Conservation (phyloP, 2,329 filamentous ascomycete species). For the Juglanconis oblonga region DNA sequence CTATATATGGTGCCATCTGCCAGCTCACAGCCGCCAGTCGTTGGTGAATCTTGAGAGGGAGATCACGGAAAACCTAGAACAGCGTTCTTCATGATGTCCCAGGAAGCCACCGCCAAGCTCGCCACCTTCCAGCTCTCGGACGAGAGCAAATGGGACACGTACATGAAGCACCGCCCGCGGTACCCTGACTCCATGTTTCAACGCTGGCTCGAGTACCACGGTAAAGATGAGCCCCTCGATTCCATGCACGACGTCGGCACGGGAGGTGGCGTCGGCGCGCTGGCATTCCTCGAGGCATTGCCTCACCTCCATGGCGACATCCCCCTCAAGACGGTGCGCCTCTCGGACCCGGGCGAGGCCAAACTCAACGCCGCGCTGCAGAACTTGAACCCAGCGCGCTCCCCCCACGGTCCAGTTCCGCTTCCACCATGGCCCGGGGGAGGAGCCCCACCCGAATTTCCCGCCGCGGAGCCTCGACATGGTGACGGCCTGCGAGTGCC, state of each 20-base stretch:
- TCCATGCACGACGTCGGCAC: not conserved
- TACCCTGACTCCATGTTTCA: constrained; percentile 6
- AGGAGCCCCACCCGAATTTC: not conserved
- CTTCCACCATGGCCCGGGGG: not conserved
- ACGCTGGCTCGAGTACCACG: constrained; percentile 3
- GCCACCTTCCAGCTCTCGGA: not conserved
- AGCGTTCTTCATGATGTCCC: not conserved
- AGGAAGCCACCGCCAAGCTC: not conserved
- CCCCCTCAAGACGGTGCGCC: not conserved
- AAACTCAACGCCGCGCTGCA: not conserved
- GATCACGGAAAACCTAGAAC: not conserved
- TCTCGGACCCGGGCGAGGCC: constrained; percentile 1
- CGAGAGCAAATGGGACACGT: not conserved
- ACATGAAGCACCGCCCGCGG: not conserved
- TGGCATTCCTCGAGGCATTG: not conserved
- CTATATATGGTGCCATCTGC: too few relatives aligned
- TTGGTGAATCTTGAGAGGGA: too few relatives aligned
- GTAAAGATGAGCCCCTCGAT: not conserved
- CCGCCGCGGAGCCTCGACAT: not conserved
- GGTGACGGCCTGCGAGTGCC: constrained; percentile 4
- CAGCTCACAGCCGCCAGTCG: too few relatives aligned
- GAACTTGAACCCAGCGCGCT: not conserved
- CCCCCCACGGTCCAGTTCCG: not conserved
- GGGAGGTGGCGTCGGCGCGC: not conserved
- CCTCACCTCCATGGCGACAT: not conserved